Evolutionary conservation across 176 grass and related monocot genomes (phyloP), one percentile per base, ranked within the genome.

Genomic region (Oryza rufipogon): DNA sequence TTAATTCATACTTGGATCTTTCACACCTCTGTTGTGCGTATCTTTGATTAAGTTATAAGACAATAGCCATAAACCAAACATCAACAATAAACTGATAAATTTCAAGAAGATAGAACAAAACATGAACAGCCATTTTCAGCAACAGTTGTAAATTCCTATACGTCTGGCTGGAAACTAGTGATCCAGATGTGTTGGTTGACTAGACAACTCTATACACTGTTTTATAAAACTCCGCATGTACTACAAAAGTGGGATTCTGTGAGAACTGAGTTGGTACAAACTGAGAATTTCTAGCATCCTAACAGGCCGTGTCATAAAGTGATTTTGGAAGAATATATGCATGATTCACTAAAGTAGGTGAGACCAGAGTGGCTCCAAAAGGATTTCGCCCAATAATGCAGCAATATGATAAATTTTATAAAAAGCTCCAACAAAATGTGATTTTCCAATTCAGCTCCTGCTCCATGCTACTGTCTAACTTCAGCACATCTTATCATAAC

Each of bases 241-340:
- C 46, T 74, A 19, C 45, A 74, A 51, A 74, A 74, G 46, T 52
- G n/a, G 13, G 23, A 32, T 74, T 51, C 2, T 51, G 23, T 49
- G 23, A 74, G 25, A 52, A 74, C 2, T 52, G 25, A 28, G 30
- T 52, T 26, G 23, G 14, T 32, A 51, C 26, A 32, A 74, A 51
- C 60, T 65, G 9, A 78, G 38, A 79, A 79, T 79, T 32, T 79
- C 60, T 42, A 46, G 22, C 60, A 45, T 45, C 12, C 44, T 74
- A 30, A 48, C 12, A 15, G 71, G 45, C 22, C 28, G 52, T 32
- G 25, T 74, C 15, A 33, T 74, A 74, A 52, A 32, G 2, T 13
- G 8, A 17, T 66, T 47, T 65, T 66, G 23, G 8, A 66, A 30
- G 39, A 26, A 66, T 67, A 79, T 79, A 65, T 78, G 36, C n/a